Percentiles rank a stretch among this genome's conserved stretches.
These are phyloP conservation scores for Suillus placidus DNA, from an alignment of 768 basidiomycete genomes.

Conservation along the genomic window DNA sequence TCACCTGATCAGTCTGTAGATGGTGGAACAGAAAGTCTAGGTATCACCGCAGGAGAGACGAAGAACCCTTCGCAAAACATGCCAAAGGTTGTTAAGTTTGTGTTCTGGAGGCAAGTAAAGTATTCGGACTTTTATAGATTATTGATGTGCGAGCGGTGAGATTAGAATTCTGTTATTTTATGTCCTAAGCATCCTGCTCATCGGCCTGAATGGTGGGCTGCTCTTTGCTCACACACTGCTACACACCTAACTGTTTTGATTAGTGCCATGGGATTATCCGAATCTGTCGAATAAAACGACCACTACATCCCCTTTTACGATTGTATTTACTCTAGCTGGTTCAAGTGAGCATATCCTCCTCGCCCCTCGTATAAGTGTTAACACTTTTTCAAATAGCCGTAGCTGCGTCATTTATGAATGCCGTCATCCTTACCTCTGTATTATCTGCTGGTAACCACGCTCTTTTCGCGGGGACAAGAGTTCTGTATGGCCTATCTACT, in stretches of 20 bases:
- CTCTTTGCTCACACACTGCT: not conserved
- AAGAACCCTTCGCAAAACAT: slow-evolving; percentile 86
- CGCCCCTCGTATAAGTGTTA: not conserved
- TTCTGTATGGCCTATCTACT: slow-evolving; percentile 72
- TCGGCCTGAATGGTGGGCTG: slow-evolving; percentile 76
- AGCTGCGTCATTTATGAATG: slow-evolving; percentile 85
- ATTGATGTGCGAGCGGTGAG: slow-evolving; percentile 12
- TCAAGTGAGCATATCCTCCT: slow-evolving; percentile 51
- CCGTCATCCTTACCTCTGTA: slow-evolving; percentile 81
- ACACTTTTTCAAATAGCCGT: slow-evolving; percentile 42
- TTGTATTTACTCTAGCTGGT: slow-evolving; percentile 76
- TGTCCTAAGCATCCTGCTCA: slow-evolving; percentile 70
- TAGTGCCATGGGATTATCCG: slow-evolving; percentile 80
- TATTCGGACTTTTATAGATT: not conserved
- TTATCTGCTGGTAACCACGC: slow-evolving; percentile 88
- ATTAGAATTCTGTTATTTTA: slow-evolving; percentile 82
- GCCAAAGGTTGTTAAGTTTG: slow-evolving; percentile 85
- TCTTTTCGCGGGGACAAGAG: slow-evolving; percentile 81
- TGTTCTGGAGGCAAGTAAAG: slow-evolving; percentile 74
- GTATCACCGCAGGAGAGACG: slow-evolving; percentile 92
- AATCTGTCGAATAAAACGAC: slow-evolving; percentile 68
- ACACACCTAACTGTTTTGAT: slow-evolving; percentile 9
- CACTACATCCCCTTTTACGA: slow-evolving; percentile 86
- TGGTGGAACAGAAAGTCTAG: slow-evolving; percentile 89
- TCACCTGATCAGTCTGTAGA: slow-evolving; percentile 39